Evolutionary conservation across 352 stramenopile species (phyloP).

Genomic region (Blastocystis hominis): DNA sequence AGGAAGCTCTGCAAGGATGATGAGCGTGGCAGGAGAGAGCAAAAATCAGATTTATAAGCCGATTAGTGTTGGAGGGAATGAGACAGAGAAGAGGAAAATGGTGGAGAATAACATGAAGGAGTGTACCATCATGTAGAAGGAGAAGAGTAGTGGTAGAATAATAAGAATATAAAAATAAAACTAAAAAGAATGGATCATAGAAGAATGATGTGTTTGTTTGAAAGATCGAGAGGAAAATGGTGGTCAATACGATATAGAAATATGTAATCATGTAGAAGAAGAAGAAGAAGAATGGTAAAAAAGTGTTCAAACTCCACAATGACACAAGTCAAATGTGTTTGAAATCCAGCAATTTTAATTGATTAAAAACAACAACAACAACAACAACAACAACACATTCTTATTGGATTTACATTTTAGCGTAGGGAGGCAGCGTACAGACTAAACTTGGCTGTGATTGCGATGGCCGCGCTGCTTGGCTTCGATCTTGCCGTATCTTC

Average conservation of each 20-base stretch:
- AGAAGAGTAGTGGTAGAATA: too few species aligned
- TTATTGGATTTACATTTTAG: neutral
- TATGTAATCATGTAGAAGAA: too few species aligned
- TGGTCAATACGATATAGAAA: too few species aligned
- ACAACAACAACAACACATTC: neutral
- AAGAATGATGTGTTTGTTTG: too few species aligned
- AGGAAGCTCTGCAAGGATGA: constrained; percentile 3
- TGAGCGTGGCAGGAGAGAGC: constrained; percentile 43
- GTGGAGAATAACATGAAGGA: constrained; percentile 56
- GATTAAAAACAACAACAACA: neutral
- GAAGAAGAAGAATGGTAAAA: too few species aligned
- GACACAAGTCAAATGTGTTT: too few species aligned
- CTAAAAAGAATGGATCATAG: too few species aligned
- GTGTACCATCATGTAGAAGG: neutral
- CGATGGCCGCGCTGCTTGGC: neutral
- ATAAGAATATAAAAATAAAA: too few species aligned
- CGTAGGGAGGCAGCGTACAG: constrained; percentile 13
- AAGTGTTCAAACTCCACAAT: too few species aligned
- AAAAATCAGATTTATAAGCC: constrained; percentile 51
- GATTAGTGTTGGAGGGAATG: neutral
- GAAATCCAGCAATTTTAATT: too few species aligned
- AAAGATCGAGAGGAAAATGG: too few species aligned
- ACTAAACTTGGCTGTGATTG: neutral
- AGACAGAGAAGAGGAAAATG: constrained; percentile 8
- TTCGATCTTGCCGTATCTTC: neutral